Conservation (phyloP, 768 basidiomycete species). For the Lentinula guzmanii region DNA sequence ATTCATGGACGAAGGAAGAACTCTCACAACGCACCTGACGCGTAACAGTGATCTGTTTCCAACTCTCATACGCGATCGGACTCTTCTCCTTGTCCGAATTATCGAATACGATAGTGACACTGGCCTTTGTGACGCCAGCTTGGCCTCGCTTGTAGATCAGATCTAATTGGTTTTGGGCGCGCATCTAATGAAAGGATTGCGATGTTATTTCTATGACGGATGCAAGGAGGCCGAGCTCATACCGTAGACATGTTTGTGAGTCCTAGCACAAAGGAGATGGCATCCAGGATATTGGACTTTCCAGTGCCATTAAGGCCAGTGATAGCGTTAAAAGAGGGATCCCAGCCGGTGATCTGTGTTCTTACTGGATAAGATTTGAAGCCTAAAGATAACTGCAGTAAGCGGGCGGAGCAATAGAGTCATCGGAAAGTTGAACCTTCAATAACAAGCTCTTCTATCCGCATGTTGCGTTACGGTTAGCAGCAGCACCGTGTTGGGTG, state of each 20-base stretch:
- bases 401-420: not conserved
- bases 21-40: constrained; percentile 62
- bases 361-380: constrained; percentile 98
- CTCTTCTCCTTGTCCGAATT: constrained; percentile 86
- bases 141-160: constrained; percentile 99
- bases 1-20: not conserved
- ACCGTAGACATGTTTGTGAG: constrained; percentile 97
- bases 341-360: constrained; percentile 96
- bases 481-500: not conserved
- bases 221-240: constrained; percentile 14
- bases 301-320: constrained; percentile 94
- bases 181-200: constrained; percentile 52
- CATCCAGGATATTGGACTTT: constrained; percentile 98
- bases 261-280: constrained; percentile 97
- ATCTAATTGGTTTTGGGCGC: constrained; percentile 92
- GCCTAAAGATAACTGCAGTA: constrained; percentile 28
- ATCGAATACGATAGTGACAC: constrained; percentile 98
- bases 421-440: constrained; percentile 51
- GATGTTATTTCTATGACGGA: not conserved
- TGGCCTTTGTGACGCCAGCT: constrained; percentile 94
- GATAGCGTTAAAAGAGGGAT: constrained; percentile 97
- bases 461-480: constrained; percentile 41
- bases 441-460: constrained; percentile 92
- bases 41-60: constrained; percentile 91
- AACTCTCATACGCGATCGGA: constrained; percentile 76